Conservation (phyloP, 1,139 yeast species). For the Kodamaea fungicola region DNA sequence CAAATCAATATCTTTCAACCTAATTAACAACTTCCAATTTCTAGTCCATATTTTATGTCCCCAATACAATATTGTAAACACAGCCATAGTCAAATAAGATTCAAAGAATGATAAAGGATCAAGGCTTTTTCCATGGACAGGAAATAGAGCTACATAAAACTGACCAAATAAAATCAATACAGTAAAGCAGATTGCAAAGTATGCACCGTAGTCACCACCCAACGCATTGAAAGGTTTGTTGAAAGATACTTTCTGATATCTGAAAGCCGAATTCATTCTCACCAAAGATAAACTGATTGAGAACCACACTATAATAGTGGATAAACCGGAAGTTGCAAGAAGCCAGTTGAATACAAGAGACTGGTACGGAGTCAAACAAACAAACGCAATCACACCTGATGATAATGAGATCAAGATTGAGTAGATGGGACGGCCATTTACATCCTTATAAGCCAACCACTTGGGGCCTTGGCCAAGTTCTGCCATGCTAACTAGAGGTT, state of each 20-base stretch:
- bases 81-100: slow-evolving; percentile 53
- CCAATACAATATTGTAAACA: slow-evolving; percentile 45
- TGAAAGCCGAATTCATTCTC: slow-evolving; percentile 20
- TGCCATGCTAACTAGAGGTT: slow-evolving; percentile 30
- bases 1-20: slow-evolving; percentile 46
- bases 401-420: slow-evolving; percentile 21
- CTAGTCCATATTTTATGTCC: slow-evolving; percentile 48
- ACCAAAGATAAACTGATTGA: slow-evolving; percentile 20
- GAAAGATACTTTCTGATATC: slow-evolving; percentile 13
- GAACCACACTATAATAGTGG: slow-evolving; percentile 40
- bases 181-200: slow-evolving; percentile 17
- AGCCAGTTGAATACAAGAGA: slow-evolving; percentile 33
- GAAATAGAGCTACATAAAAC: slow-evolving; percentile 40
- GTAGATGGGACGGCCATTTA: slow-evolving; percentile 29
- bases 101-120: slow-evolving; percentile 45
- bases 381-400: slow-evolving; percentile 10
- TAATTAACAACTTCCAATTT: slow-evolving; percentile 38
- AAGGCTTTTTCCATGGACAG: slow-evolving; percentile 28
- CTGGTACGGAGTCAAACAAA: slow-evolving; percentile 11
- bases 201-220: slow-evolving; percentile 15
- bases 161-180: slow-evolving; percentile 31
- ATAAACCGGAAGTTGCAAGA: slow-evolving; percentile 37
- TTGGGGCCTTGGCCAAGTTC: slow-evolving; percentile 33
- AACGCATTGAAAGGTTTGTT: slow-evolving; percentile 12
- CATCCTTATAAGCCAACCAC: slow-evolving; percentile 26